Percentiles rank a stretch among this genome's conserved stretches.
These are phyloP conservation scores for Candida sp. DNA, from an alignment of 1,139 yeast genomes.

Conservation along the genomic window DNA sequence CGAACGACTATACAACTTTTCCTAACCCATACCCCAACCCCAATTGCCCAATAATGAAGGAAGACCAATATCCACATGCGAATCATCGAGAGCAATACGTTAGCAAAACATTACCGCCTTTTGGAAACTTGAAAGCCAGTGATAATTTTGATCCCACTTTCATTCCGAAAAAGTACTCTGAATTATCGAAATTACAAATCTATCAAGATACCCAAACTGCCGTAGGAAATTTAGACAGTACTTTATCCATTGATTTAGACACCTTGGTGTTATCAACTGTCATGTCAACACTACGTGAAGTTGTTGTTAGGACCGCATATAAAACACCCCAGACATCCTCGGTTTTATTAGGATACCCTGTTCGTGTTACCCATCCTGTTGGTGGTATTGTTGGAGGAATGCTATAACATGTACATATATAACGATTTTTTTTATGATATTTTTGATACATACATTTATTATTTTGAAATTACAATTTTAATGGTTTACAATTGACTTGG, in stretches of 20 bases:
- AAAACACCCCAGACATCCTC: conserved; percentile 4
- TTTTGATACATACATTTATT: background rate
- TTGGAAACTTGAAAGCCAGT: conserved; percentile 30
- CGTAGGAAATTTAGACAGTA: conserved; percentile 18
- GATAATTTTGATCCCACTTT: conserved; percentile 14
- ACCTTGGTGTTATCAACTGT: conserved; percentile 28
- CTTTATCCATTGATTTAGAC: conserved; percentile 31
- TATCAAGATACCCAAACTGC: conserved; percentile 25
- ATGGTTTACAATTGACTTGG: too few species aligned
- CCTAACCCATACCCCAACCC: conserved; percentile 32
- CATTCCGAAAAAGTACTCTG: conserved; percentile 33
- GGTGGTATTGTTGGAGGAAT: background rate
- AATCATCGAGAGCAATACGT: conserved; percentile 16
- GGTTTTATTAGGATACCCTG: background rate
- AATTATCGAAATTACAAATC: conserved; percentile 31
- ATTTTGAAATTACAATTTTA: background rate
- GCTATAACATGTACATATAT: background rate
- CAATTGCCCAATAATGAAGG: conserved; percentile 17
- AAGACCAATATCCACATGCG: conserved; percentile 7
- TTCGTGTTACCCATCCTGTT: background rate
- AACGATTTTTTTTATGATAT: background rate
- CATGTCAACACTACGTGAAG: conserved; percentile 31
- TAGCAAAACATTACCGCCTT: conserved; percentile 39
- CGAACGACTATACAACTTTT: conserved; percentile 11
- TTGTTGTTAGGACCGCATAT: conserved; percentile 21